Base-by-base conservation (phyloP, 805 yeast species). In the Metschnikowia lunata region DNA sequence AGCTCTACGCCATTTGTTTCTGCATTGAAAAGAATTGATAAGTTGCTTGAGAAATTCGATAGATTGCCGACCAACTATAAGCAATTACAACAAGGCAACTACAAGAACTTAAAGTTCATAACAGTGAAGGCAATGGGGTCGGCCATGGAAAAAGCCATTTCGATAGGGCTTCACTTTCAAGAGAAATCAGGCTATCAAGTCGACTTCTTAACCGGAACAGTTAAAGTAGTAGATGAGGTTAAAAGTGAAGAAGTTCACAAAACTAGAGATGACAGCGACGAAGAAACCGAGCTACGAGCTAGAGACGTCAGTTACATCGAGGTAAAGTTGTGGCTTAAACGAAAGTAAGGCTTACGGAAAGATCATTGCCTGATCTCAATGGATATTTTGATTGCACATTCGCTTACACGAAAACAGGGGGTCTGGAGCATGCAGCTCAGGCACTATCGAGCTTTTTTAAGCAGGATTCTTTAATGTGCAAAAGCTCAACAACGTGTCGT, bases 161-260 rank as follows among this genome's bases (percentile, higher is more conserved):
- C 81, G 11, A 49, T 89, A 1, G 95, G 79, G 0, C 59, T 79
- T 26, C 75, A 80, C 55, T 84, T 82, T 57, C 76, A 77, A 52
- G 66, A 64, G 12, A 74, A 76, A 30, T 65, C 72, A 34, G 72
- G 75, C 8, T 67, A 75, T 56, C 67, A 58, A 46, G 78, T 86
- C 8, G 88, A 84, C 10, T 55, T 85, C 1, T 59, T 63, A 27
- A 88, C 96, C 0, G 81, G 76, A 23, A 79, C 83, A 6, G 72
- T 84, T 0, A 76, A 76, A 26, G 89, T 88, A 0, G 58, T 86
- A 26, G 97, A 89, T 62, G 96, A 88, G 61, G 71, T 81, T 37
- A 39, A 39, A 34, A 13, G 28, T 51, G 56, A 11, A 28, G 42
- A 14, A 36, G 47, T 38, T 30, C 40, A 42, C 30, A 38, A 43